Evolutionary conservation across 352 stramenopile genomes (phyloP), one percentile per base, ranked within the genome.

Genomic region (Pythium pyrilobum): DNA sequence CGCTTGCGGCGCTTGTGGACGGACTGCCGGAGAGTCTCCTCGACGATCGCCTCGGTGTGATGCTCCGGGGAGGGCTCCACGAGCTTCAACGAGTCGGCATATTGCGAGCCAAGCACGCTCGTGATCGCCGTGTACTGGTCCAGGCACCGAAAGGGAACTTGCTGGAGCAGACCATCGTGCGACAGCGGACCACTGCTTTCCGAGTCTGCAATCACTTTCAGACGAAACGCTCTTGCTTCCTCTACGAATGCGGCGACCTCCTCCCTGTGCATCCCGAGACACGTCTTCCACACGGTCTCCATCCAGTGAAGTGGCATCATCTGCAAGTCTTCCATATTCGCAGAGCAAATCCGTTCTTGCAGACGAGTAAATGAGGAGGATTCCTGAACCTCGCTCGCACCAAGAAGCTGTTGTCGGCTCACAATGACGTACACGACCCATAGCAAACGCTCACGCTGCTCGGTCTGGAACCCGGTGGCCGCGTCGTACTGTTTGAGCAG

Each of bases 271-370:
- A 89, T 62, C 2, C 59, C 62, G 9, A 88, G 56, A 60, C 75
- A 88, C 9, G 69, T 41, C 28, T 73, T 70, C 77, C 73, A 87
- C 12, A 87, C 38, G 1, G 66, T 24, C 15, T 57, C 59, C 58
- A 77, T 85, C 71, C 73, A 89, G 25, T 77, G 55, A n/a, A 79
- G 40, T n/a, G 77, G 77, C 33, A 78, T 56, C 1, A 55, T 37
- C 39, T 74, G 76, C 13, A 81, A 73, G 16, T 82, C 71, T 9
- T 74, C 50, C n/a, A 66, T 66, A 1, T 43, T 43, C 21, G 85
- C 59, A 9, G 69, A 56, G 48, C 63, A 59, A n/a, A 65, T 46
- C 8, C 42, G 23, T 29, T 56, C 34, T 23, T 65, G 57, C 0
- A 65, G 43, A 18, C 31, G 24, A 4, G 25, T 13, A 15, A 59